Conservation (phyloP, 1,139 yeast genomes). For the Pichia sp. region DNA sequence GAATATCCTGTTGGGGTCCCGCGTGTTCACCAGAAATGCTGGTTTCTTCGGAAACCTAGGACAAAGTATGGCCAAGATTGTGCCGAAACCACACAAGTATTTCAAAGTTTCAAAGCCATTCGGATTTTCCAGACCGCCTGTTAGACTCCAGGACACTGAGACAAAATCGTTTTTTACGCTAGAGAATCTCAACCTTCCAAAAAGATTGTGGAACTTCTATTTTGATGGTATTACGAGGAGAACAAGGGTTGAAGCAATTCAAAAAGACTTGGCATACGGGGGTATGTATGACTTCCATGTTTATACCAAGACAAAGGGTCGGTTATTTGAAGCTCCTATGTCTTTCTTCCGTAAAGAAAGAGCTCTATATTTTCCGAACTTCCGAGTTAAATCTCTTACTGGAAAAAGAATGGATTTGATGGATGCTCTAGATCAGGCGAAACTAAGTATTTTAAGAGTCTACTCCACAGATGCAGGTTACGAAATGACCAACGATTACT, state of each 20-base stretch:
- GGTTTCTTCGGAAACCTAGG: conserved; percentile 32
- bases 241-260: conserved; percentile 44
- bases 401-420: conserved; percentile 39
- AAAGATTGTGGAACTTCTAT: conserved; percentile 31
- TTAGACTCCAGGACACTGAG: conserved; percentile 23
- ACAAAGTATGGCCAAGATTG: conserved; percentile 30
- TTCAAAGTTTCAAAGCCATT: conserved; percentile 51
- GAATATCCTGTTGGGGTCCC: conserved; percentile 6
- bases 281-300: conserved; percentile 81
- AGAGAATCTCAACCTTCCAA: conserved; percentile 28
- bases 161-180: conserved; percentile 20
- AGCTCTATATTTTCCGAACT: conserved; percentile 81
- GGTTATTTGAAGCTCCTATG: conserved; percentile 75
- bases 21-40: conserved; percentile 17
- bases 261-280: conserved; percentile 78
- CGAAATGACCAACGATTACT: conserved; percentile 58
- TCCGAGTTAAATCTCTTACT: conserved; percentile 54
- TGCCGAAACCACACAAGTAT: conserved; percentile 33
- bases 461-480: conserved; percentile 73
- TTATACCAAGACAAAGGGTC: conserved; percentile 76
- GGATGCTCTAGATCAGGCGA: conserved; percentile 43
- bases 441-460: conserved; percentile 60
- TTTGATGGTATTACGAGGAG: conserved; percentile 48
- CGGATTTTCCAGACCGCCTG: conserved; percentile 42
- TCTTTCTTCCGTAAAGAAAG: conserved; percentile 72